Evolutionary conservation across 306 rosid species (phyloP).

Genomic region (Malus orientalis): DNA sequence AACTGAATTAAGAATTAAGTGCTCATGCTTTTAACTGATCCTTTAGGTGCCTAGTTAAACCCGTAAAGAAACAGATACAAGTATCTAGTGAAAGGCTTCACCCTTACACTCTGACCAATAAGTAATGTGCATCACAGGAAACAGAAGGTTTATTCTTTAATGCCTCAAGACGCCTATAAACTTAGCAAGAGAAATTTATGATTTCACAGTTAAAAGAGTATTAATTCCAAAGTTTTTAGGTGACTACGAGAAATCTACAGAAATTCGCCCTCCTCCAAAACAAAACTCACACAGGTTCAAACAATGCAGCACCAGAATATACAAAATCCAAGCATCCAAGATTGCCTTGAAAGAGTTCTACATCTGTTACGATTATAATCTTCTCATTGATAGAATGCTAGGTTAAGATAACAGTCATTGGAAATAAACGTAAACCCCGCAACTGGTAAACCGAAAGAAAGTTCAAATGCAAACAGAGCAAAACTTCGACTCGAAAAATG

Average conservation of each 20-base stretch:
- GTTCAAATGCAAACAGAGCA: background rate
- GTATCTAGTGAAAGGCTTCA: background rate
- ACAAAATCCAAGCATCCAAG: background rate
- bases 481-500: slow-evolving; percentile 20
- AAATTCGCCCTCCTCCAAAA: background rate
- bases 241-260: background rate
- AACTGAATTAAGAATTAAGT: background rate
- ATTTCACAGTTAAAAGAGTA: background rate
- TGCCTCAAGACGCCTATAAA: background rate
- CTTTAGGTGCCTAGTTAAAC: background rate
- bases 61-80: background rate
- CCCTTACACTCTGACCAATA: no score
- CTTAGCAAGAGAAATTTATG: background rate
- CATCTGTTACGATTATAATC: background rate
- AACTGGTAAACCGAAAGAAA: background rate
- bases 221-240: background rate
- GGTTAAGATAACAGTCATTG: background rate
- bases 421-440: background rate
- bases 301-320: background rate
- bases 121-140: background rate
- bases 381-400: background rate
- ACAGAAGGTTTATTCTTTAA: background rate
- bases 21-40: background rate
- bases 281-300: background rate
- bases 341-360: background rate